These are phyloP conservation scores for Xylaria arbuscula DNA, from an alignment of 2,329 filamentous ascomycete species.

Conservation along the genomic window DNA sequence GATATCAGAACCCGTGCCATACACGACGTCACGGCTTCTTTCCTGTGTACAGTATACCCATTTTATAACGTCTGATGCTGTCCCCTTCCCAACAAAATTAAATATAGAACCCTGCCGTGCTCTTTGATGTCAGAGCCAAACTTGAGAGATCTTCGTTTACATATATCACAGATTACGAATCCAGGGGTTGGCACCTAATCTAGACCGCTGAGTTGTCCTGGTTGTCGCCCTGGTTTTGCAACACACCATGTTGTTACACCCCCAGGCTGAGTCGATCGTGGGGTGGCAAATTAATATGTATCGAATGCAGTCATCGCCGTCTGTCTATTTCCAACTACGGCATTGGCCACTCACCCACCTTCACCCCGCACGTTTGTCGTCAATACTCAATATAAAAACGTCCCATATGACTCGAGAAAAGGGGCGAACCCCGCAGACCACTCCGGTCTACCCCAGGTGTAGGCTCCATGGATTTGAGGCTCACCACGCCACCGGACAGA, in stretches of 20 bases:
- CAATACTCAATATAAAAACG: slow-evolving; percentile 29
- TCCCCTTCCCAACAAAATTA: slow-evolving; percentile 18
- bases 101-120: slow-evolving; percentile 28
- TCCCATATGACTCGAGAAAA: slow-evolving; percentile 27
- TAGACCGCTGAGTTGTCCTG: slow-evolving; percentile 27
- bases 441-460: slow-evolving; percentile 15
- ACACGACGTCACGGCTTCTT: background rate
- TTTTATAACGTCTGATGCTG: slow-evolving; percentile 4
- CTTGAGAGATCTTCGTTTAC: slow-evolving; percentile 17
- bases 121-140: slow-evolving; percentile 1
- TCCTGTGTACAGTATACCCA: background rate
- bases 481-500: slow-evolving; percentile 28
- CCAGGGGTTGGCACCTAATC: slow-evolving; percentile 7
- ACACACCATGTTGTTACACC: slow-evolving; percentile 25
- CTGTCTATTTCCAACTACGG: slow-evolving; percentile 12
- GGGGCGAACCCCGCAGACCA: slow-evolving; percentile 30
- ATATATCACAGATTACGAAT: slow-evolving; percentile 25
- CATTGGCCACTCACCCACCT: slow-evolving; percentile 29
- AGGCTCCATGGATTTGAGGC: slow-evolving; percentile 33
- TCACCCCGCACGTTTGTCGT: slow-evolving; percentile 31
- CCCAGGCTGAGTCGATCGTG: slow-evolving; percentile 29
- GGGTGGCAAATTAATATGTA: slow-evolving; percentile 39
- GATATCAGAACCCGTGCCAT: slow-evolving; percentile 1
- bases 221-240: slow-evolving; percentile 31
- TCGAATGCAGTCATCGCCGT: slow-evolving; percentile 31